A percentile compares a stretch with the other conserved stretches of the same genome.
phyloP scores from a whole-genome alignment of 2,329 filamentous ascomycete genomes.

The Diaporthe helianthi region DNA sequence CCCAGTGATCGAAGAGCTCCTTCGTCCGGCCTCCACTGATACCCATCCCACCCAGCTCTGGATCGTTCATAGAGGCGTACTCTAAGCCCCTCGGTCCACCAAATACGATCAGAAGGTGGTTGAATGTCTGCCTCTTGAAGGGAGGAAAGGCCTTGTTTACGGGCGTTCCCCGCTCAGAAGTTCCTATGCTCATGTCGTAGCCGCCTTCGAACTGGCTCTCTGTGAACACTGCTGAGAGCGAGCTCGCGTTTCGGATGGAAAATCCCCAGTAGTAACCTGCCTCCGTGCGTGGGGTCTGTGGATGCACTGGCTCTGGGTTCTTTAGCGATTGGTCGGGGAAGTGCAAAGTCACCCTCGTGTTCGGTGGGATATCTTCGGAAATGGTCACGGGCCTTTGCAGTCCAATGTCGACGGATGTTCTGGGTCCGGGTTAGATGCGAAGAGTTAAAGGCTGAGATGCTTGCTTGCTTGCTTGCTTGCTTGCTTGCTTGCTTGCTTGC shows the following conservation, averaged over 20 bases:
- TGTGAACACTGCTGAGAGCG: constrained; percentile 77
- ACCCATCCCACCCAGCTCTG: constrained; percentile 63
- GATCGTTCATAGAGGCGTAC: constrained; percentile 70
- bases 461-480: too few species aligned
- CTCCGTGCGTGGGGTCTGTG: constrained; percentile 73
- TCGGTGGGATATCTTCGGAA: constrained; percentile 67
- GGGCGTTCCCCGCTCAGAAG: constrained; percentile 75
- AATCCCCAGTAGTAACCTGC: constrained; percentile 90
- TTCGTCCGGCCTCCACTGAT: constrained; percentile 69
- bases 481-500: too few species aligned
- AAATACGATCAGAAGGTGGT: constrained; percentile 79
- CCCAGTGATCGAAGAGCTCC: constrained; percentile 83
- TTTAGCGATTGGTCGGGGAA: constrained; percentile 58
- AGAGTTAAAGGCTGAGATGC: constrained; percentile 36
- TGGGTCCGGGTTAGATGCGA: constrained; percentile 38
- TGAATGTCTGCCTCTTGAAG: constrained; percentile 58
- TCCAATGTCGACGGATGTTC: constrained; percentile 66
- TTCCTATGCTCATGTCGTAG: constrained; percentile 84
- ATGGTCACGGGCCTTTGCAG: constrained; percentile 63
- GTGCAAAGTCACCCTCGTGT: constrained; percentile 76
- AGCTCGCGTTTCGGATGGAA: constrained; percentile 68
- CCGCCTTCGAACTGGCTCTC: constrained; percentile 77
- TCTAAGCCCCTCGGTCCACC: constrained; percentile 83
- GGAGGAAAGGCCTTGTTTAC: constrained; percentile 55
- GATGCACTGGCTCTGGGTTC: constrained; percentile 68